Evolutionary conservation across 1,284 basidiomycete genomes (phyloP).

Genomic region (Trichosporon sp.): DNA sequence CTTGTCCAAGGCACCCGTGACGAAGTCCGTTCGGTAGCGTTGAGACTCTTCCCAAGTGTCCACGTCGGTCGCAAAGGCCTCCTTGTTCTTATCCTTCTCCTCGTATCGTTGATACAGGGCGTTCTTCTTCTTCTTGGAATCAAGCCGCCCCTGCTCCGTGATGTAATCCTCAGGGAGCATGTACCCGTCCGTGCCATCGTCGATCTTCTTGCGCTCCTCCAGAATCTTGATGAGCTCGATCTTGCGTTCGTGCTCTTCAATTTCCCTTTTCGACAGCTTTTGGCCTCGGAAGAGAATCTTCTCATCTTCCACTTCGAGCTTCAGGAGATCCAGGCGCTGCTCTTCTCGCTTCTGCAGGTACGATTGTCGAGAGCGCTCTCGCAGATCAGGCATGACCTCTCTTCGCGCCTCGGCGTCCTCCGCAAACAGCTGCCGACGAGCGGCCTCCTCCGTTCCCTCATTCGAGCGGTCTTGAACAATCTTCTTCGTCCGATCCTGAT

Average conservation of each 20-base stretch:
- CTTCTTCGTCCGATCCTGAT: slow-evolving; percentile 80
- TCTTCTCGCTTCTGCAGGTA: slow-evolving; percentile 94
- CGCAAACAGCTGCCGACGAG: slow-evolving; percentile 71
- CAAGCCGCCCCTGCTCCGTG: slow-evolving; percentile 97
- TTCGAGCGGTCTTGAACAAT: slow-evolving; percentile 89
- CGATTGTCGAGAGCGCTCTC: slow-evolving; percentile 81
- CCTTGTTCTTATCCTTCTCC: slow-evolving; percentile 72
- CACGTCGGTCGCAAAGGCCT: slow-evolving; percentile 86
- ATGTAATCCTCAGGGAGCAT: slow-evolving; percentile 94
- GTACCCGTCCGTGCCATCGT: slow-evolving; percentile 91
- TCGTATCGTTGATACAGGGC: slow-evolving; percentile 92
- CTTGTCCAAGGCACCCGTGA: slow-evolving; percentile 84
- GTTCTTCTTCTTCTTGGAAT: slow-evolving; percentile 92
- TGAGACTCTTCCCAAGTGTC: slow-evolving; percentile 96
- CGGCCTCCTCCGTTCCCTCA: slow-evolving; percentile 75
- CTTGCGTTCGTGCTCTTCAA: slow-evolving; percentile 77
- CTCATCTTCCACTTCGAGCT: slow-evolving; percentile 89
- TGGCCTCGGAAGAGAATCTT: slow-evolving; percentile 75
- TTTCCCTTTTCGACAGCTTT: slow-evolving; percentile 80
- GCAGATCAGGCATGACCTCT: slow-evolving; percentile 73
- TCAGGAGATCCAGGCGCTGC: slow-evolving; percentile 90
- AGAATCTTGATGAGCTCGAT: slow-evolving; percentile 87
- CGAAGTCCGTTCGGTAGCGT: slow-evolving; percentile 81
- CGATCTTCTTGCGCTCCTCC: slow-evolving; percentile 87
- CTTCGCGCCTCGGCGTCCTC: slow-evolving; percentile 76